Base-by-base conservation (phyloP, 352 stramenopile genomes). In the Lagenidium sp. region DNA sequence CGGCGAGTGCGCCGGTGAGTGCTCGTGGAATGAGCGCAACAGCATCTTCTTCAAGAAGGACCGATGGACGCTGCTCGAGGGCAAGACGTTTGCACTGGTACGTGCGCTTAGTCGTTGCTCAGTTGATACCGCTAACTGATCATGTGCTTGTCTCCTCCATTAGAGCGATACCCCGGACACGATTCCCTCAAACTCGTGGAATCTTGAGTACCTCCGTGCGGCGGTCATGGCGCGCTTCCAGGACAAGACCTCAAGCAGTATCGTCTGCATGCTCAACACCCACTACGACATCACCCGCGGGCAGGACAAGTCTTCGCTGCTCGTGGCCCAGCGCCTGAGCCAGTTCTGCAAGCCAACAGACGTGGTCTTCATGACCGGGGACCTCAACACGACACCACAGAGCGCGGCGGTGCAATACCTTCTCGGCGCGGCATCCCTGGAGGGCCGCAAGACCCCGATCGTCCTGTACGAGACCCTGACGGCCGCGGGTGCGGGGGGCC, bases 261-360 rank as follows among this genome's bases (percentile, higher is more conserved):
- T 51, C 0, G 50, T 84, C 19, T 88, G 75, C 51, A 79, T 88
- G 53, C 59, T 88, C 40, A 88, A 88, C 56, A 88, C 75, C 15
- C 75, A 85, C 53, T 88, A 67, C 39, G 75, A 88, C 45, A 82
- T 85, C 21, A 55, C 29, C 7, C 55, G 55, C 13, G 69, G 75
- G 35, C 75, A 88, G 22, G 39, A 58, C 4, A 46, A 85, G 41
- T 85, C 70, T 22, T 64, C 75, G 1, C 20, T 67, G 43, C 44
- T 85, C 16, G 65, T 85, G 4, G 63, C 74, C 1, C 50, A 66
- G 23, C 65, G 60, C 18, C 43, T 85, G 23, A 56, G 44, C 4
- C 3, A 59, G 7, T 58, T 50, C n/a, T 89, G 77, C 22, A 28
- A 80, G 29, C 6, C 38, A 0, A 49, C 42, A 16, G 74, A 90